Evolutionary conservation across 768 basidiomycete genomes (phyloP).

Genomic region (Agrocybe pediades): DNA sequence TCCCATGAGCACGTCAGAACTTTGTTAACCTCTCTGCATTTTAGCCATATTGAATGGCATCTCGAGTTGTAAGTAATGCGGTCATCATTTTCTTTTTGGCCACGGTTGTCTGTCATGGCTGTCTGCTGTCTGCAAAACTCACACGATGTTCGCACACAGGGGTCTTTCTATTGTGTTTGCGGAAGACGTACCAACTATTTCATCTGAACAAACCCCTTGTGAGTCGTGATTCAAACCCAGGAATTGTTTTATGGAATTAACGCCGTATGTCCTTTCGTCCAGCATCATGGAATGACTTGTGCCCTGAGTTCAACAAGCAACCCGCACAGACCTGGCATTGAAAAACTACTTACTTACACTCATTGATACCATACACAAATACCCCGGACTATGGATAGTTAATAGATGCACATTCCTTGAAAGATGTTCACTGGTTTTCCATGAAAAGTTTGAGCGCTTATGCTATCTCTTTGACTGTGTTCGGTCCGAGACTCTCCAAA

Average conservation of each 20-base stretch:
- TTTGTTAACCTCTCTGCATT: neutral
- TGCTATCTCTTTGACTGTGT: no score
- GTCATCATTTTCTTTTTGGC: neutral
- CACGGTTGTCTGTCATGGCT: neutral
- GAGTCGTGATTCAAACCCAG: neutral
- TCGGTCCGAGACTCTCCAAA: no score
- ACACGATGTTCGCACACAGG: constrained; percentile 14
- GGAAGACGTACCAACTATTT: constrained; percentile 28
- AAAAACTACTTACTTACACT: neutral
- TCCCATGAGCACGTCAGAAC: neutral
- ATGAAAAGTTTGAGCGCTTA: no score
- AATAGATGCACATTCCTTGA: no score
- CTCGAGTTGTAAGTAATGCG: constrained; percentile 1
- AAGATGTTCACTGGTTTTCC: no score
- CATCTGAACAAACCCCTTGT: constrained; percentile 20
- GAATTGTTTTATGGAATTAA: neutral
- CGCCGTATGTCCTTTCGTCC: neutral
- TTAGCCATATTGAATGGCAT: constrained; percentile 14
- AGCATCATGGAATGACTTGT: constrained; percentile 31
- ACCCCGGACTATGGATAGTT: no score
- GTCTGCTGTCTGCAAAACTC: neutral
- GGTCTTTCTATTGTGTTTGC: constrained; percentile 41
- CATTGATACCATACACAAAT: neutral
- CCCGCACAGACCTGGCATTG: constrained; percentile 6
- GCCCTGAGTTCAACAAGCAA: constrained; percentile 31